Evolutionary conservation across 164 flowering plant species (phyloP), one percentile per base, ranked within the genome.

Genomic region (Magnolia officinalis): DNA sequence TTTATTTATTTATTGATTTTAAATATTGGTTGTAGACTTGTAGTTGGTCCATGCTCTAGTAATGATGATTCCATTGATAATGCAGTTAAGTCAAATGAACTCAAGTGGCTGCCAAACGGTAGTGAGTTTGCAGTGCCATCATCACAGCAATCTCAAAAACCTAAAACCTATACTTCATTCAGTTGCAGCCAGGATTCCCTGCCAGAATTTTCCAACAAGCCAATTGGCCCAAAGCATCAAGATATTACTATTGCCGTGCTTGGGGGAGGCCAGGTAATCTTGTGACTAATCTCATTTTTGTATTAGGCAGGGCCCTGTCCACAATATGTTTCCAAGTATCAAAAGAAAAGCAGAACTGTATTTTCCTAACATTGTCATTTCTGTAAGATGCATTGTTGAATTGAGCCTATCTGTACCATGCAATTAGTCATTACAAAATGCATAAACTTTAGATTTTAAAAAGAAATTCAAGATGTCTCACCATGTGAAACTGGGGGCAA

Each of bases 21-120:
- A 37, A 37, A 37, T 37, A 37, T 37, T 37, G 6, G 6, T 37
- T 37, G 45, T 37, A 37, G 45, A 37, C 45, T 37, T 37, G 61
- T 37, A 55, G 61, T 10, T 55, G 61, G 18, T 55, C 18, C 16
- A 55, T 55, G 18, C 18, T 55, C 61, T 55, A 16, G 18, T 72
- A 63, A n/a, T 82, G 74, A 74, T 71, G 49, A n/a, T 74, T 29
- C 70, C 16, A 21, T 79, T 19, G 55, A 20, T 80, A 29, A 61
- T 86, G 68, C 95, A 96, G 98, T 94, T 26, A 85, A 83, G 80
- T 86, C 98, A 6, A 75, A 89, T 72, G 89, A 90, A 63, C 80
- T 94, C 79, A 78, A 86, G 79, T 96, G 99, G 98, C 80, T 91
- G 45, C 96, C 98, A 8, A 82, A 83, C 74, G 99, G 99, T 68